Conservation (phyloP, 345 rosid species). For the Garcia nutans region DNA sequence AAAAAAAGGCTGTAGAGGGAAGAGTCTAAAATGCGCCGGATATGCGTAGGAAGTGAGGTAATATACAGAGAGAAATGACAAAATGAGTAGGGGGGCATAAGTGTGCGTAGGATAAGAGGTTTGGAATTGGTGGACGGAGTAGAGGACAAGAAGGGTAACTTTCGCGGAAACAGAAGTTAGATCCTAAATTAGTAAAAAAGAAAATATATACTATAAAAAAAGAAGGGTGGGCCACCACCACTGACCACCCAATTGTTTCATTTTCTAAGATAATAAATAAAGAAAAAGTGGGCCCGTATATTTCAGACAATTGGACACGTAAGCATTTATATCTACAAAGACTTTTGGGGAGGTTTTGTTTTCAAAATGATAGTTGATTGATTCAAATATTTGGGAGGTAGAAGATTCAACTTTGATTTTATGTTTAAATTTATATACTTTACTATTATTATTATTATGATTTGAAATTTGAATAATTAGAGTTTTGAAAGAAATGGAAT, state of each 20-base stretch:
- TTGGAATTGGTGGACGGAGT: constrained; percentile 21
- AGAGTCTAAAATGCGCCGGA: constrained; percentile 34
- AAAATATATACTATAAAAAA: constrained; percentile 15
- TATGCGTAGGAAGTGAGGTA: too few relatives aligned
- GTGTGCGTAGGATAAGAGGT: constrained; percentile 15
- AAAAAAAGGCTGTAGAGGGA: background rate
- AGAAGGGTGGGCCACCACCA: constrained; percentile 47
- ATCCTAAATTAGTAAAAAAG: constrained; percentile 11
- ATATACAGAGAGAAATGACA: background rate
- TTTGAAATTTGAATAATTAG: too few relatives aligned
- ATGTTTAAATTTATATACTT: too few relatives aligned
- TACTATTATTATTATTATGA: too few relatives aligned
- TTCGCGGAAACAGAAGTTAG: constrained; percentile 54
- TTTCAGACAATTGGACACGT: too few relatives aligned
- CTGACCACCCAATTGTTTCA: background rate
- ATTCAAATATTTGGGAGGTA: background rate
- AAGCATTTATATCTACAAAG: too few relatives aligned
- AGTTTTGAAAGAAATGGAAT: too few relatives aligned
- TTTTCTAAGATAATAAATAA: background rate
- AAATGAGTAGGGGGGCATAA: background rate
- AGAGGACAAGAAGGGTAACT: constrained; percentile 30
- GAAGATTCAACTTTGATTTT: background rate
- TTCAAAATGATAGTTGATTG: too few relatives aligned
- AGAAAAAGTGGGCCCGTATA: too few relatives aligned
- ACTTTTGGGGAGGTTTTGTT: too few relatives aligned